Evolutionary conservation across 225 moss, liverwort and hornwort genomes (phyloP), one percentile per base, ranked within the genome.

Genomic region (Antitrichia curtipendula): DNA sequence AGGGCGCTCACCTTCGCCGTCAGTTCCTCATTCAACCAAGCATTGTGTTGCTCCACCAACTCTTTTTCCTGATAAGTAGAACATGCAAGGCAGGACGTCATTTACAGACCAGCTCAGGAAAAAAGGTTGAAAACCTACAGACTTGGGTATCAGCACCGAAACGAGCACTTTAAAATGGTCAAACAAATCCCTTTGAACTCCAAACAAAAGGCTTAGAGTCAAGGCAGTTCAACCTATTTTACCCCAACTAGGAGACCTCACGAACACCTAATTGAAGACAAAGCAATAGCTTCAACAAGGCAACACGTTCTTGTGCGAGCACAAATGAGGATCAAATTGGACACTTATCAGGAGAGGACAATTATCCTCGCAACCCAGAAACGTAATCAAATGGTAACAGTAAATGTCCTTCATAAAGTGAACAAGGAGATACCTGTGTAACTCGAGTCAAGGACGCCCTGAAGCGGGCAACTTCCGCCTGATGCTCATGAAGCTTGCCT

Each of bases 21-120:
- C 79, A 99, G 68, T 83, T 99, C 99, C 88, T 95, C 95, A 84
- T 99, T 97, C 91, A 99, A 92, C 97, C 97, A 99, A 61, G 80
- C 36, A 89, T 99, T 99, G 89, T 97, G 97, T 92, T 99, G 95
- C 83, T 96, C 95, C 82, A 99, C 54, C 84, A 99, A 92, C 90
- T 96, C 97, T 80, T 97, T 99, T 88, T 97, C 99, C 99, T 99
- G 89, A 64, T 80, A 43, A 68, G 60, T 63, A 85, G 53, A 54
- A 56, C 17, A 87, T 72, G 27, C 84, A 83, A 71, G 56, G 80
- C 40, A 49, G 24, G 74, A 84, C 27, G 68, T 66, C 87, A 71
- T 77, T 84, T 41, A 56, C 31, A 65, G 38, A 87, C 49, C 64
- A 54, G 78, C 74, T 86, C 83, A 53, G 84, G 49, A n/a, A 16